Evolutionary conservation across 192 early-diverging fungal genomes (phyloP).

Genomic region (Umbelopsis sp.): DNA sequence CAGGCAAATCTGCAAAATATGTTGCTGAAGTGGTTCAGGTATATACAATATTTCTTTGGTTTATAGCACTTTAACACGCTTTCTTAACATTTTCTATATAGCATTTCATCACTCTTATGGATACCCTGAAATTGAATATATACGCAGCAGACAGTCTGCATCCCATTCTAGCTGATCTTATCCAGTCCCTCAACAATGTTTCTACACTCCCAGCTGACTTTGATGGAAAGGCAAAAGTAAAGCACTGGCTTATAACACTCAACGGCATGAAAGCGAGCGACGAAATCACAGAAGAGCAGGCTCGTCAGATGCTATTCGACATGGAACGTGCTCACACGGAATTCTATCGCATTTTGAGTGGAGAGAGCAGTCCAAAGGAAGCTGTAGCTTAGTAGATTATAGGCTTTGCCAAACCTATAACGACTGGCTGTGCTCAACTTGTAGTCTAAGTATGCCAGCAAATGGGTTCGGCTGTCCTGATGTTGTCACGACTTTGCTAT

Average conservation of each 20-base stretch:
- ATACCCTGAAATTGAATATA: constrained; percentile 81
- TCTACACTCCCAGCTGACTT: constrained; percentile 74
- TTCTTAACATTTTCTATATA: constrained; percentile 32
- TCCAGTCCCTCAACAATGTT: constrained; percentile 88
- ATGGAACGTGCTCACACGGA: constrained; percentile 73
- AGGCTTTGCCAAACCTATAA: background rate
- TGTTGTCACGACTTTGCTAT: no score
- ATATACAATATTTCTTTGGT: background rate
- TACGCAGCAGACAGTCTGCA: constrained; percentile 91
- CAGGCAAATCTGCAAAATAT: constrained; percentile 69
- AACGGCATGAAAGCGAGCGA: constrained; percentile 95
- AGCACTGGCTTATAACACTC: constrained; percentile 86
- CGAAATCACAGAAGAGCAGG: constrained; percentile 81
- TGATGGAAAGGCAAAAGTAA: constrained; percentile 79
- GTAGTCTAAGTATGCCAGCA: no score
- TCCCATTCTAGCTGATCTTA: constrained; percentile 80
- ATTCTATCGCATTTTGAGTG: constrained; percentile 56
- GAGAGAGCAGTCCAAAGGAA: constrained; percentile 19
- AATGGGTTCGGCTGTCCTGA: no score
- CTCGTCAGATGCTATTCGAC: constrained; percentile 91
- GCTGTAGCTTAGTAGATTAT: background rate
- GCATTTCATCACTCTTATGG: constrained; percentile 92
- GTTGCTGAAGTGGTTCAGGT: constrained; percentile 78
- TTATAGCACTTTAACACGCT: background rate
- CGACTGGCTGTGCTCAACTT: background rate